Percentiles rank a stretch among this genome's conserved stretches.
These are phyloP conservation scores for Sphaerostilbella broomeana DNA, from an alignment of 2,329 filamentous ascomycete genomes.

Conservation along the genomic window DNA sequence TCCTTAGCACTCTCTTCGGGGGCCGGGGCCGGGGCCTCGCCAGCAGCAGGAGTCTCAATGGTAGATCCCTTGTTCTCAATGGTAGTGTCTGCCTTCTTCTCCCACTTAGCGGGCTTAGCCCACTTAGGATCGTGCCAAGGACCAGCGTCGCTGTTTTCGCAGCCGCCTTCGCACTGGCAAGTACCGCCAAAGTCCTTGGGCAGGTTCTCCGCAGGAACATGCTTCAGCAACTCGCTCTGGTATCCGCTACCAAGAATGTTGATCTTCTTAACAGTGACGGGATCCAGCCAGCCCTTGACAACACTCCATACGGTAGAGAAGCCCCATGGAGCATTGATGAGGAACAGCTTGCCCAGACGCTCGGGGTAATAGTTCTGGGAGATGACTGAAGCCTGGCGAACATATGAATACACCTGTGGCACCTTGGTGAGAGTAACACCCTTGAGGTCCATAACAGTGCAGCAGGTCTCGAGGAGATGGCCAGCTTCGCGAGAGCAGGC, in stretches of 20 bases:
- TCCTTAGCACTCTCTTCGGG: constrained; percentile 29
- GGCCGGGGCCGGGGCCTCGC: constrained; percentile 26
- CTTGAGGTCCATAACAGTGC: constrained; percentile 97
- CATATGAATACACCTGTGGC: constrained; percentile 79
- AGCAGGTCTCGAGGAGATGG: constrained; percentile 91
- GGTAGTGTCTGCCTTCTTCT: constrained; percentile 36
- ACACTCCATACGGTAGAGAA: constrained; percentile 81
- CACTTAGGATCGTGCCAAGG: constrained; percentile 76
- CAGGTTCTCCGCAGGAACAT: constrained; percentile 85
- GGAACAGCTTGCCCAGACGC: constrained; percentile 88
- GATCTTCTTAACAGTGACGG: constrained; percentile 94
- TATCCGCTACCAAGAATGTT: constrained; percentile 78
- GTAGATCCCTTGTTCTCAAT: constrained; percentile 37
- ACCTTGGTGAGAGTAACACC: constrained; percentile 80
- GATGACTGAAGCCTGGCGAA: constrained; percentile 76
- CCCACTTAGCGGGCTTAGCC: constrained; percentile 59
- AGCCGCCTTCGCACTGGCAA: constrained; percentile 78
- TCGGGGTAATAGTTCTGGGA: constrained; percentile 99
- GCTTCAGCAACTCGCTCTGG: constrained; percentile 73
- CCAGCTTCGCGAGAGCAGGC: constrained; percentile 91
- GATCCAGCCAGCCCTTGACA: constrained; percentile 91
- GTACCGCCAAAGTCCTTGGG: constrained; percentile 78
- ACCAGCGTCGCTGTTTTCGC: constrained; percentile 78
- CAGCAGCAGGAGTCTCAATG: constrained; percentile 26
- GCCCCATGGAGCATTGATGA: constrained; percentile 97